Evolutionary conservation across 768 basidiomycete genomes (phyloP), one percentile per base, ranked within the genome.

Genomic region (Vararia minispora): DNA sequence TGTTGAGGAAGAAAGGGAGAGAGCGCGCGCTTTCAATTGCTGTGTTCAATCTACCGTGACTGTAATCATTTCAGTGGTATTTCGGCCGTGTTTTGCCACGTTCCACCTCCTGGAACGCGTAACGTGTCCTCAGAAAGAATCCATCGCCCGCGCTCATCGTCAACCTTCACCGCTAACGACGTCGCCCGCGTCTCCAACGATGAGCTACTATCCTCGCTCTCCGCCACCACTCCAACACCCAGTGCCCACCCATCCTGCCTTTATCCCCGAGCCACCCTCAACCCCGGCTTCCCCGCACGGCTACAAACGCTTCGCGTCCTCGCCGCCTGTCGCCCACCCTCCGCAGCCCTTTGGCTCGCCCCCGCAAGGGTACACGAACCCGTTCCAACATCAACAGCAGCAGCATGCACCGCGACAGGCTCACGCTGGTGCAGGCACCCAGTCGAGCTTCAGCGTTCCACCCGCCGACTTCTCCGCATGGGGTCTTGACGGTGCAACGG

Each of bases 401-500:
- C 58, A 51, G 25, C 58, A 52, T 41, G 53, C 37, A 14, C 51
- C 32, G 35, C 45, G 29, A 8, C 36, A 27, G 17, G 6, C n/a
- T 4, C 11, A 13, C 24, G 6, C 40, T 28, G 8, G 27, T 41
- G 31, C 44, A 45, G 26, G 27, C 44, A 42, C 32, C 50, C 45
- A 9, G 50, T 51, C 16, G 60, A 58, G 41, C 52, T 56, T 32
- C 58, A 58, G 49, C 58, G 53, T 52, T 55, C 63, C 48, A 24
- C 57, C 56, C 3, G 45, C 65, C 7, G 64, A 79, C 52, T 82
- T 81, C 47, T 68, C 68, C 8, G 77, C 79, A 11, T 87, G 83
- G 83, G 84, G 86, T 0, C 70, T 98, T 60, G 82, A 95, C 58
- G 87, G 87, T 52, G 78, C 89, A 8, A 97, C 95, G 2, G 87